Conservation (phyloP, 2,329 filamentous ascomycete species). For the Exophiala aquamarina region DNA sequence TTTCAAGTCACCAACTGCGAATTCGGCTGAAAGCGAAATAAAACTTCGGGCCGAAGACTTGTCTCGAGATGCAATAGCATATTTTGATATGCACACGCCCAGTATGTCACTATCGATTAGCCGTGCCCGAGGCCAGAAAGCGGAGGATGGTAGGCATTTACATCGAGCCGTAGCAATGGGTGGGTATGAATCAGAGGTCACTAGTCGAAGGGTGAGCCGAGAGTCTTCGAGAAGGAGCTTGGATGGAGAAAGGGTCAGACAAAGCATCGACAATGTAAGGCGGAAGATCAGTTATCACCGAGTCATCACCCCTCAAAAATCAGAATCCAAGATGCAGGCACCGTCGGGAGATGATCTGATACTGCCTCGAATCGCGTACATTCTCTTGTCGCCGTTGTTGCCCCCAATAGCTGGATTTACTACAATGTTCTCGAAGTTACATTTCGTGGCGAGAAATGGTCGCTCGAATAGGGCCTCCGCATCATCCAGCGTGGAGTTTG, state of each 20-base stretch:
- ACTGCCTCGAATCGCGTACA: constrained; percentile 39
- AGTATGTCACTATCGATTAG: constrained; percentile 7
- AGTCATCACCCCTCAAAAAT: constrained; percentile 35
- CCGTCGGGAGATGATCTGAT: constrained; percentile 17
- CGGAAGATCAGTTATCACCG: constrained; percentile 30
- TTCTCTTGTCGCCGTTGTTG: constrained; percentile 67
- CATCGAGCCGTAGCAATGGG: constrained; percentile 38
- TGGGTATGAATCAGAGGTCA: constrained; percentile 47
- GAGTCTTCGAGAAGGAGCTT: constrained; percentile 40
- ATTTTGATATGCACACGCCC: constrained; percentile 12
- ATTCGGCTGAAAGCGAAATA: constrained; percentile 66
- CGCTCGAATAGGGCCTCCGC: constrained; percentile 55
- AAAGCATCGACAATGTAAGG: constrained; percentile 41
- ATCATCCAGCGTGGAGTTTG: constrained; percentile 51
- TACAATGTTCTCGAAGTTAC: constrained; percentile 57
- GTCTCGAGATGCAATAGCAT: constrained; percentile 20
- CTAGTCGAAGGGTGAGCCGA: constrained; percentile 41
- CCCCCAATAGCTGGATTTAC: constrained; percentile 58
- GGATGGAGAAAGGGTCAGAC: constrained; percentile 37
- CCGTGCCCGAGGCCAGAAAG: background rate
- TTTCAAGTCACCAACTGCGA: constrained; percentile 56
- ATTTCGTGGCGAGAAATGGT: constrained; percentile 37
- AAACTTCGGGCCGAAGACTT: constrained; percentile 67
- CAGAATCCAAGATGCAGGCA: constrained; percentile 35
- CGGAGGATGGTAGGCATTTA: constrained; percentile 2